phyloP scores from a whole-genome alignment of 495 filamentous ascomycete genomes.

The Penicilliopsis zonata region DNA sequence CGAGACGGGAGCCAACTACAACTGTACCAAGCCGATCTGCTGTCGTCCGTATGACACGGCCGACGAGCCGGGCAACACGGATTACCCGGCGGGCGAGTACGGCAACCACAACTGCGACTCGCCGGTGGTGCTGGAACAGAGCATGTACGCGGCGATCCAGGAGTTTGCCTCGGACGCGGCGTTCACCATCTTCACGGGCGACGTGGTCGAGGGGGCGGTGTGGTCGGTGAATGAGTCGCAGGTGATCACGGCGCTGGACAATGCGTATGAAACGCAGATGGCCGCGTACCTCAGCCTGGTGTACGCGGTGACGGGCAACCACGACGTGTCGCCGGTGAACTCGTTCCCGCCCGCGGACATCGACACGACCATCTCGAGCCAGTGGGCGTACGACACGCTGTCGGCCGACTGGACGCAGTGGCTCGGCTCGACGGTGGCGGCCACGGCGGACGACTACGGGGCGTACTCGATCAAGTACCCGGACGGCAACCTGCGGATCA shows the following conservation, averaged over 20 bases:
- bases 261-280: slow-evolving; percentile 26
- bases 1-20: slow-evolving; percentile 33
- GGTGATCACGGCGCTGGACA: slow-evolving; percentile 27
- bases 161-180: slow-evolving; percentile 11
- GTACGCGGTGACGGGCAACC: slow-evolving; percentile 42
- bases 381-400: slow-evolving; percentile 42
- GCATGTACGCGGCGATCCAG: slow-evolving; percentile 38
- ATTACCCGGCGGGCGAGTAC: slow-evolving; percentile 32
- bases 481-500: slow-evolving; percentile 34
- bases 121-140: slow-evolving; percentile 36
- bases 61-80: slow-evolving; percentile 28
- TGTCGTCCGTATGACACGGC: slow-evolving; percentile 33
- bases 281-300: slow-evolving; percentile 23
- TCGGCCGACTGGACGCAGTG: slow-evolving; percentile 33
- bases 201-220: slow-evolving; percentile 18
- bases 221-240: slow-evolving; percentile 20
- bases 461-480: slow-evolving; percentile 35
- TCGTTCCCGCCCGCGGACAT: slow-evolving; percentile 30
- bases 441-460: slow-evolving; percentile 28
- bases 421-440: slow-evolving; percentile 23
- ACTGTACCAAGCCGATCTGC: slow-evolving; percentile 45
- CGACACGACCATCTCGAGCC: slow-evolving; percentile 17
- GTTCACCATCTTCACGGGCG: slow-evolving; percentile 21
- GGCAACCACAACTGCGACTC: slow-evolving; percentile 41
- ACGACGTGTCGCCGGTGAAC: slow-evolving; percentile 41